Base-by-base conservation (phyloP, 2,329 filamentous ascomycete species). In the Aspergillus alliaceus region DNA sequence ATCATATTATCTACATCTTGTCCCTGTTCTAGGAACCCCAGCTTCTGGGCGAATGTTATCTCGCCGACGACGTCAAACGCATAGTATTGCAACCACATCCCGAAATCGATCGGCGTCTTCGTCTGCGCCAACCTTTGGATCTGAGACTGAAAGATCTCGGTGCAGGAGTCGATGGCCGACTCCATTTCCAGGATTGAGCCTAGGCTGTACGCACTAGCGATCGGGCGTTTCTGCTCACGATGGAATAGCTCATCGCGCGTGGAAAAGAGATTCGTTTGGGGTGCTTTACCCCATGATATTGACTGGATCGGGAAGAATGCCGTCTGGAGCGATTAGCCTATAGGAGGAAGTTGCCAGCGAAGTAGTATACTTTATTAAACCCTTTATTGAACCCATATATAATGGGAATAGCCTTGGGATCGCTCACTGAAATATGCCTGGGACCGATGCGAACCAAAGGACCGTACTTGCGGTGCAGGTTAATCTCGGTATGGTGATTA, bases 51-150 rank as follows among this genome's bases (percentile, higher is more conserved):
- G 59, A 77, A 79, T 0, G 72, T 76, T 52, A 79, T 64, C 40
- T 78, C 71, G 1, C 74, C 73, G 1, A 80, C 62, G 6, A 78
- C 74, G 37, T 78, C 76, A 39, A 78, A 76, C 0, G 75, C 73
- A 42, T 71, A 77, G 37, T 68, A 74, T 35, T 67, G 65, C n/a
- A 67, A 47, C 65, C 65, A 67, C 11, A n/a, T 39, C 1, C 59
- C 60, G 18, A 65, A 18, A 27, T 64, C 56, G 7, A 64, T 40
- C 1, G 63, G 40, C 1, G 8, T 44, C 27, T 57, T 57, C 12
- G 20, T 14, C 8, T 64, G 52, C 0, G 58, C 59, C 11, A 62
- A 64, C 15, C 56, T 44, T 7, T 50, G 44, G 9, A 67, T 40
- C 20, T 66, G 59, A 4, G 47, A 31, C 1, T 62, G 34, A 48